A percentile compares a stretch with the other conserved stretches of the same genome.
Evolutionary conservation across 495 filamentous ascomycete genomes (phyloP).

Genomic region (Beverwykella pulmonaria): DNA sequence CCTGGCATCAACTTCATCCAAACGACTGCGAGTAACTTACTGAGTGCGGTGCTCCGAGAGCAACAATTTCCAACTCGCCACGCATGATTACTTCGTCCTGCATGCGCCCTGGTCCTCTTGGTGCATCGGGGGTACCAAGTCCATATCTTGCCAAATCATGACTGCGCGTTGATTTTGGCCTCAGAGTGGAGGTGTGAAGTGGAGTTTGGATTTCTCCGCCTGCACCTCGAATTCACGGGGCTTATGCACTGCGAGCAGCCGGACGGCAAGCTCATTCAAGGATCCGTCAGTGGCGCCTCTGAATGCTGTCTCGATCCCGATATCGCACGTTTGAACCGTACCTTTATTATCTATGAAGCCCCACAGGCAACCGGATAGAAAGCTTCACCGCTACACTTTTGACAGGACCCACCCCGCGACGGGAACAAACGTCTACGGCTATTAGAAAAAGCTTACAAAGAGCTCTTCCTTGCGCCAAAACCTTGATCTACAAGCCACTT

Average conservation of each 20-base stretch:
- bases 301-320: constrained; percentile 18
- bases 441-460: constrained; percentile 33
- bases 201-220: constrained; percentile 9
- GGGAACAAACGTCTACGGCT: neutral
- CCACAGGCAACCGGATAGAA: constrained; percentile 5
- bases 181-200: neutral
- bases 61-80: neutral
- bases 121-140: constrained; percentile 17
- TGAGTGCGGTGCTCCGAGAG: neutral
- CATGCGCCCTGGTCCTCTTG: neutral
- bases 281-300: neutral
- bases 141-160: neutral
- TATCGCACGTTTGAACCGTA: constrained; percentile 27
- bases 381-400: constrained; percentile 15
- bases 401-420: neutral
- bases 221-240: constrained; percentile 2
- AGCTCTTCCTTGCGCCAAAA: constrained; percentile 42
- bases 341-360: constrained; percentile 9
- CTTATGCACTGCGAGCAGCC: neutral
- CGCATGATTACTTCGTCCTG: neutral
- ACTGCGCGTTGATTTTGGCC: neutral
- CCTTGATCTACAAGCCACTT: constrained; percentile 47
- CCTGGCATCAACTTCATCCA: constrained; percentile 14
- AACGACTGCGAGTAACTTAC: neutral
- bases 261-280: neutral